Evolutionary conservation across 208 protist species (phyloP).

Genomic region (Crithidia sp.): DNA sequence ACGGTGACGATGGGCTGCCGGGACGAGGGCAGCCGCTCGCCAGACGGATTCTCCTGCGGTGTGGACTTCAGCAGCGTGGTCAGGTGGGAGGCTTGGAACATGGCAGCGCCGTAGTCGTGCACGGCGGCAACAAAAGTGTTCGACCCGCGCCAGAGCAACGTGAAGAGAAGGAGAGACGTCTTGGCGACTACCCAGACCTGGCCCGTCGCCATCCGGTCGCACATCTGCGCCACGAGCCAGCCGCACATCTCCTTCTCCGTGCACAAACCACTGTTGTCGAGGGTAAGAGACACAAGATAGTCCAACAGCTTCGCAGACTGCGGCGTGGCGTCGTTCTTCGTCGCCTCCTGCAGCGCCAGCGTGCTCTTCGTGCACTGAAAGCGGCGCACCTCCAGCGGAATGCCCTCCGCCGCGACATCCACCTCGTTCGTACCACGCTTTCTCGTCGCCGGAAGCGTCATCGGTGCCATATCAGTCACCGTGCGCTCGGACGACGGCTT

Average conservation of each 20-base stretch:
- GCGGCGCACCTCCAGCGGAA: constrained; percentile 17
- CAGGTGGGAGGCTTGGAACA: constrained; percentile 24
- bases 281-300: constrained; percentile 33
- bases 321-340: constrained; percentile 38
- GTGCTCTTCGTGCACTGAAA: constrained; percentile 56
- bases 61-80: constrained; percentile 20
- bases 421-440: constrained; percentile 5
- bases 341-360: constrained; percentile 40
- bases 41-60: constrained; percentile 32
- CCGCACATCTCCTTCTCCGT: constrained; percentile 37
- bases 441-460: neutral
- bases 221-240: constrained; percentile 46
- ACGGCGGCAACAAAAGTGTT: constrained; percentile 23
- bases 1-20: too few species aligned
- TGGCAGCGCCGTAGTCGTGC: neutral
- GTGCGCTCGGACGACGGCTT: neutral
- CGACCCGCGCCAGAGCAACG: constrained; percentile 44
- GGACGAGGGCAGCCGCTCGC: constrained; percentile 1
- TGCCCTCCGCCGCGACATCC: constrained; percentile 18
- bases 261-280: constrained; percentile 29
- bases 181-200: constrained; percentile 49
- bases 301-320: constrained; percentile 31
- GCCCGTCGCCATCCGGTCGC: constrained; percentile 35
- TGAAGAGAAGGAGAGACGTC: constrained; percentile 28
- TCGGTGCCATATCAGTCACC: neutral